Conservation (phyloP, 208 protist species). For the Leishmania mexicana region DNA sequence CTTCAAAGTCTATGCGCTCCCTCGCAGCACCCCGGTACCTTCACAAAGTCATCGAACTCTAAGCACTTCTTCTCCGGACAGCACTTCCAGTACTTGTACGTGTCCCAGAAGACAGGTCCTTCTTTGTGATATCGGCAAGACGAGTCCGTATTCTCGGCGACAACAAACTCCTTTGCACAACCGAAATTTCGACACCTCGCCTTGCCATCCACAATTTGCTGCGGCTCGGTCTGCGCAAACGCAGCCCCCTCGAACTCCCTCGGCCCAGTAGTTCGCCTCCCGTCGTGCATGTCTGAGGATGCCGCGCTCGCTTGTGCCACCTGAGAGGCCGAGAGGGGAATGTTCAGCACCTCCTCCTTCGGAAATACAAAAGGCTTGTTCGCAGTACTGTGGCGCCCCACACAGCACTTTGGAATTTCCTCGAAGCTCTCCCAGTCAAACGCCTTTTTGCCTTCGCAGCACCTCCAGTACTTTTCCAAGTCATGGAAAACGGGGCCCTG, state of each 20-base stretch:
- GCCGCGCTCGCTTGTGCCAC: not conserved
- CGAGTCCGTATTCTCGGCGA: constrained; percentile 63
- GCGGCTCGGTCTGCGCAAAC: constrained; percentile 36
- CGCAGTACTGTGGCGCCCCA: constrained; percentile 52
- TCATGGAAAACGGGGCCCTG: constrained; percentile 86
- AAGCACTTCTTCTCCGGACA: constrained; percentile 80
- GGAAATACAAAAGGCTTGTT: constrained; percentile 57
- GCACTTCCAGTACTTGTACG: constrained; percentile 92
- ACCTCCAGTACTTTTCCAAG: constrained; percentile 84
- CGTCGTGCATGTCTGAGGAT: constrained; percentile 1
- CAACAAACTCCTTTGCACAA: constrained; percentile 78
- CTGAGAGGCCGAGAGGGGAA: constrained; percentile 49
- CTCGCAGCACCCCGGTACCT: constrained; percentile 73
- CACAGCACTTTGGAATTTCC: constrained; percentile 62
- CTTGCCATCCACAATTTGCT: constrained; percentile 75
- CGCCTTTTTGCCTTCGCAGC: constrained; percentile 68
- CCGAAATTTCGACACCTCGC: constrained; percentile 84
- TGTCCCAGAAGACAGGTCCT: constrained; percentile 88
- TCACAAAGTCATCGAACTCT: constrained; percentile 90
- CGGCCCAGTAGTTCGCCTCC: constrained; percentile 52
- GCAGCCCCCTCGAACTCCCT: constrained; percentile 78
- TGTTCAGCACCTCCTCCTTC: constrained; percentile 49
- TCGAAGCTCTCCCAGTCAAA: constrained; percentile 88
- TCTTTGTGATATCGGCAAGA: constrained; percentile 74
- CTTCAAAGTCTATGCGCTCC: constrained; percentile 67